A percentile compares a stretch with the other conserved stretches of the same genome.
Evolutionary conservation across 345 rosid genomes (phyloP).

Genomic region (Eucalyptus curtisii): DNA sequence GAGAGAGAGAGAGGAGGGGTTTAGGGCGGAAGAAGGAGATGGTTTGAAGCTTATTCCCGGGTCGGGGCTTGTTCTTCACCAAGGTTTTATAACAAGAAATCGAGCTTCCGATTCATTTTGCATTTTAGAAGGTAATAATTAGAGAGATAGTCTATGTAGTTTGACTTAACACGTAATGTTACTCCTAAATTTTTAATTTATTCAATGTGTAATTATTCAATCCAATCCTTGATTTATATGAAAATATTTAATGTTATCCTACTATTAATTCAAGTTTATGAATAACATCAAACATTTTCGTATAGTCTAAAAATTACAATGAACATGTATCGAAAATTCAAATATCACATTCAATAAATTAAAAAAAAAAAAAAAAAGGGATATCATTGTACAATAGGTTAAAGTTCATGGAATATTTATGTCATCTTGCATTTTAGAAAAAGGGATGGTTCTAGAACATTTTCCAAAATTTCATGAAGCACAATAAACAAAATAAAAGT

Average conservation of each 20-base stretch:
- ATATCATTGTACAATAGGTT: accelerated
- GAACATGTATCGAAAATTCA: too few relatives aligned
- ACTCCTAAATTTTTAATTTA: background rate
- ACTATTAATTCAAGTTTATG: too few relatives aligned
- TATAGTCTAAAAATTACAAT: accelerated
- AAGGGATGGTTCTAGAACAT: too few relatives aligned
- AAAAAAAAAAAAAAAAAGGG: too few relatives aligned
- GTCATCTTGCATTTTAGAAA: background rate
- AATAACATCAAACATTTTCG: accelerated
- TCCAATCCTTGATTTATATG: accelerated
- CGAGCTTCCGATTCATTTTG: background rate
- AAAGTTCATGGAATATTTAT: too few relatives aligned
- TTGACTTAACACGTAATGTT: accelerated
- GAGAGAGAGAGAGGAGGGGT: background rate
- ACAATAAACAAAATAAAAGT: too few relatives aligned
- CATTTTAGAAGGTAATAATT: background rate
- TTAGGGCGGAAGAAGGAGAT: background rate
- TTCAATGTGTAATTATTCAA: background rate
- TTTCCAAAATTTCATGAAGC: too few relatives aligned
- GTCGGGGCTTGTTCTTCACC: background rate
- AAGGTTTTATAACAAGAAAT: background rate
- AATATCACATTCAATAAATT: background rate
- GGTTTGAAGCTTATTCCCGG: background rate
- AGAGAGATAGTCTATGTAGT: accelerated
- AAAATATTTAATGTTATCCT: background rate